These are phyloP conservation scores for Lactarius trivialis DNA, from an alignment of 768 basidiomycete genomes.

Conservation along the genomic window DNA sequence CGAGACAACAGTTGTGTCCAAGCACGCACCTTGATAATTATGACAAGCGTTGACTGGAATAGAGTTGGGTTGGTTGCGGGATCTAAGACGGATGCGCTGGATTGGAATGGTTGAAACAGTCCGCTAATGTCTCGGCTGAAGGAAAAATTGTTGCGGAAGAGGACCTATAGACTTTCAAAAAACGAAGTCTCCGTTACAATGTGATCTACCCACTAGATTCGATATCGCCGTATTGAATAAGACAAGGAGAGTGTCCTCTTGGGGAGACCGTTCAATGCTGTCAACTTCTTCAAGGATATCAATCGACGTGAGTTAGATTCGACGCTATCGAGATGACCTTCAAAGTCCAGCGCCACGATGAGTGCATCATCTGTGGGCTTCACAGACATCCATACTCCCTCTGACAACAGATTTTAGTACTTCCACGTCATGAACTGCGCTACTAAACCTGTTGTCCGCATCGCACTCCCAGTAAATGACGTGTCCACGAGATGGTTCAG, in stretches of 20 bases:
- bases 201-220: conserved; percentile 40
- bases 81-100: conserved; percentile 48
- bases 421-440: neutral
- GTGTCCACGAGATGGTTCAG: conserved; percentile 57
- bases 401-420: conserved; percentile 21
- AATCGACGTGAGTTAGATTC: neutral
- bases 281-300: conserved; percentile 40
- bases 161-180: conserved; percentile 39
- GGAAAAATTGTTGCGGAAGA: conserved; percentile 34
- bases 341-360: conserved; percentile 58
- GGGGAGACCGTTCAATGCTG: conserved; percentile 54
- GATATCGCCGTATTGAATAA: conserved; percentile 62
- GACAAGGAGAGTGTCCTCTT: conserved; percentile 57
- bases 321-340: conserved; percentile 34
- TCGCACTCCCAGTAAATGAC: conserved; percentile 58
- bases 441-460: conserved; percentile 45
- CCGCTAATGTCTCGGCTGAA: conserved; percentile 51
- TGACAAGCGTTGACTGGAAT: conserved; percentile 50
- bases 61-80: conserved; percentile 50
- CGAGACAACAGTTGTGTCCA: neutral
- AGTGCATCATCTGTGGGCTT: conserved; percentile 50
- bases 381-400: conserved; percentile 64
- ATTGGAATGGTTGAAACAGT: conserved; percentile 55
- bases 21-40: conserved; percentile 50
- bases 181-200: conserved; percentile 37